Percentiles rank a stretch among this genome's conserved stretches.
Evolutionary conservation across 192 early-diverging fungal genomes (phyloP).

Genomic region (Coemansia sp.): DNA sequence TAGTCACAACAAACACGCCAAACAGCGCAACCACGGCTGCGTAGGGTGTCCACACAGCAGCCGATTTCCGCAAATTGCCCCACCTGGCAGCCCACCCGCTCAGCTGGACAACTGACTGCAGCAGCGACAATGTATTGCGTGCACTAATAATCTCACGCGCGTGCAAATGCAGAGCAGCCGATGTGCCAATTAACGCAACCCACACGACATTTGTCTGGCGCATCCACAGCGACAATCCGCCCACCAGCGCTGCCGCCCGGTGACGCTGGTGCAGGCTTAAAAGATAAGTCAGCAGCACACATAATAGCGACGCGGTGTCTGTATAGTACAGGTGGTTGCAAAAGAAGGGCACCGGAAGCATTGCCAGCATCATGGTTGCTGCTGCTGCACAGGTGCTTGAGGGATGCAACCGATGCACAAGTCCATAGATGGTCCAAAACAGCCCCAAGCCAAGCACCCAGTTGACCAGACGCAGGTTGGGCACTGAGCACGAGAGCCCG

Average conservation of each 20-base stretch:
- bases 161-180: constrained; percentile 22
- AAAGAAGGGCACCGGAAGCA: constrained; percentile 83
- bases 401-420: constrained; percentile 33
- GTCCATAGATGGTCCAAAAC: constrained; percentile 44
- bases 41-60: constrained; percentile 16
- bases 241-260: constrained; percentile 57
- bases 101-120: constrained; percentile 10
- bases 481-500: constrained; percentile 34
- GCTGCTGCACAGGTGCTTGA: constrained; percentile 5
- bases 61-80: background rate
- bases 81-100: constrained; percentile 4
- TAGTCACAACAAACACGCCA: constrained; percentile 68
- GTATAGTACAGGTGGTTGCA: constrained; percentile 90
- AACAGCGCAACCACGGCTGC: constrained; percentile 49
- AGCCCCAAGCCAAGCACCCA: constrained; percentile 60
- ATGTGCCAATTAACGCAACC: constrained; percentile 62
- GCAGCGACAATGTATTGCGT: constrained; percentile 5
- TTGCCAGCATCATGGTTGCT: constrained; percentile 53
- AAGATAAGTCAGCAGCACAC: constrained; percentile 68
- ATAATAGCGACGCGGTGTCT: constrained; percentile 79
- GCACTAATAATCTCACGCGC: background rate
- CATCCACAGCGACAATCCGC: constrained; percentile 61
- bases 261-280: constrained; percentile 54
- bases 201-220: constrained; percentile 94
- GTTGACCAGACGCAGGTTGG: constrained; percentile 63